Conservation (phyloP, 78 protist species). For the slime mould (Dictyostelium discoideum) region DNA sequence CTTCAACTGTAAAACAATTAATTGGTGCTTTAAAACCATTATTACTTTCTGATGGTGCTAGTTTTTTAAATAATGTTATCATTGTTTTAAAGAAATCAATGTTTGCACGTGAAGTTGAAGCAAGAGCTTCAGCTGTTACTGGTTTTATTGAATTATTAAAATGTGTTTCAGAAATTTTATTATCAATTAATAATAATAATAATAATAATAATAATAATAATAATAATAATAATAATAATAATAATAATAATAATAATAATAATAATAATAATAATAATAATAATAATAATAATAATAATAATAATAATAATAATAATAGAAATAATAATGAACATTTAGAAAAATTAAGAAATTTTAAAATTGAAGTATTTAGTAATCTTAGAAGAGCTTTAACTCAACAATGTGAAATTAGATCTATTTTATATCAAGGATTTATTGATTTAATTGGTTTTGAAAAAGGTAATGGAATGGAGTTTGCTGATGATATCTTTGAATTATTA, state of each 20-base stretch:
- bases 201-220: too few species aligned
- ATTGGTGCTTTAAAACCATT: slow-evolving; percentile 11
- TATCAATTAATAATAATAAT: background rate
- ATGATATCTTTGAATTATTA: slow-evolving; percentile 25
- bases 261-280: too few species aligned
- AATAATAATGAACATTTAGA: background rate
- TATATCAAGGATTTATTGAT: slow-evolving; percentile 44
- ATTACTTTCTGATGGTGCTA: background rate
- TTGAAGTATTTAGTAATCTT: slow-evolving; percentile 41
- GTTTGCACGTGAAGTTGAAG: slow-evolving; percentile 53
- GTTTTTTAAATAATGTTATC: slow-evolving; percentile 23
- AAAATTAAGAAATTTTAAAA: background rate
- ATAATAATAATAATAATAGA: background rate
- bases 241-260: background rate
- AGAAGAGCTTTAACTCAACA: slow-evolving; percentile 56
- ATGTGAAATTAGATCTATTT: background rate
- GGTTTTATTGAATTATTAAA: slow-evolving; percentile 51
- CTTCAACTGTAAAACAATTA: slow-evolving; percentile 45
- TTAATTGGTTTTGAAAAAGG: background rate
- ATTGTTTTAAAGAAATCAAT: slow-evolving; percentile 55
- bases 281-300: too few species aligned
- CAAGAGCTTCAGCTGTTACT: slow-evolving; percentile 23
- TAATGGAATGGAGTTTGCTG: background rate
- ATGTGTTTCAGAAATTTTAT: background rate
- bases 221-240: background rate